phyloP scores from a whole-genome alignment of 2,329 filamentous ascomycete genomes.

The Pezicula radicicola region DNA sequence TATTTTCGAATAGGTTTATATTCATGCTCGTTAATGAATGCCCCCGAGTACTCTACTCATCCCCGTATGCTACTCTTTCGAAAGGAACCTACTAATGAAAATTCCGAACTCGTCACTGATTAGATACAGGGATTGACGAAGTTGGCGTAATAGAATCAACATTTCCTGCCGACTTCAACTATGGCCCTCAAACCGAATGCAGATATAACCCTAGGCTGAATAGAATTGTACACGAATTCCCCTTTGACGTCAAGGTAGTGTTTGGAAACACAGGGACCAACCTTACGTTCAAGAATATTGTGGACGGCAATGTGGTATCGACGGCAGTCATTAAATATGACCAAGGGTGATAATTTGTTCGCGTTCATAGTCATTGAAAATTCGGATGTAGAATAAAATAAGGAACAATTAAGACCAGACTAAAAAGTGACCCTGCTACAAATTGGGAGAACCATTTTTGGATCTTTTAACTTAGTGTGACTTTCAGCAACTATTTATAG shows the following conservation, averaged over 20 bases:
- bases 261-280: conserved; percentile 11
- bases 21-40: not conserved
- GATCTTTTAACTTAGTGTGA: no score
- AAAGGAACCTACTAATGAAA: not conserved
- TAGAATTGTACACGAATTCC: not conserved
- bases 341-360: not conserved
- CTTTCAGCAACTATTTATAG: no score
- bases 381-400: not conserved
- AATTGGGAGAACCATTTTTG: no score
- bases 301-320: conserved; percentile 2
- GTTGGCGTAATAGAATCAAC: conserved; percentile 4
- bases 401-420: no score
- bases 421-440: no score
- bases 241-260: not conserved
- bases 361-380: not conserved
- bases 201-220: not conserved
- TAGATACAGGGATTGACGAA: not conserved
- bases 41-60: conserved; percentile 5
- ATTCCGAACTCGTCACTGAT: no score
- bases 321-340: conserved; percentile 7
- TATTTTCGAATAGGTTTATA: not conserved
- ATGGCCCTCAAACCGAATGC: not conserved
- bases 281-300: conserved; percentile 4
- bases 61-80: conserved; percentile 2
- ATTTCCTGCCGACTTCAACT: not conserved